Evolutionary conservation across 495 filamentous ascomycete species (phyloP).

Genomic region (Tuber brumale): DNA sequence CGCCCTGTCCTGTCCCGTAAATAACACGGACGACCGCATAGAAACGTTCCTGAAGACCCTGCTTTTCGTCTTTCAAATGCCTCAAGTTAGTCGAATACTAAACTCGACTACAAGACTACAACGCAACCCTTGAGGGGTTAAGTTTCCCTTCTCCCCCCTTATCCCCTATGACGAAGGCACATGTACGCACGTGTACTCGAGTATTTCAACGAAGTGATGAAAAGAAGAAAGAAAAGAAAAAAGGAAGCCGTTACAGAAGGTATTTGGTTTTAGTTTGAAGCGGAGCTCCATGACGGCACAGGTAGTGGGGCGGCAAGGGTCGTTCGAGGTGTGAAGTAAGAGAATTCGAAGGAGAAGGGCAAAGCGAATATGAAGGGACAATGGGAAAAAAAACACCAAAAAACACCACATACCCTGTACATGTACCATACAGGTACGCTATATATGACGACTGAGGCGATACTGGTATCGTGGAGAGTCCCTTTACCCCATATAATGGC

Average conservation of each 20-base stretch:
- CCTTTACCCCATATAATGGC: neutral
- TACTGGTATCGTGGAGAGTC: neutral
- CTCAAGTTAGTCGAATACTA: conserved; percentile 2
- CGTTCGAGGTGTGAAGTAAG: neutral
- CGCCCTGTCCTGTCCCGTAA: neutral
- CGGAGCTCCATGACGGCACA: neutral
- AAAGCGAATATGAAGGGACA: neutral
- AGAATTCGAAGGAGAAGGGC: neutral
- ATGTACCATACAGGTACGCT: neutral
- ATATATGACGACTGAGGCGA: neutral
- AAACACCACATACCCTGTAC: neutral
- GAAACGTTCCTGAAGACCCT: neutral
- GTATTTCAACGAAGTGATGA: neutral
- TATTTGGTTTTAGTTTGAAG: neutral
- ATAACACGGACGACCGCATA: conserved; percentile 1
- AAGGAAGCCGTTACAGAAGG: neutral
- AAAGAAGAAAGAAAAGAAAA: neutral
- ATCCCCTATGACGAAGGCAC: neutral
- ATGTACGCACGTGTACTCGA: neutral
- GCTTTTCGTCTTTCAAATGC: neutral
- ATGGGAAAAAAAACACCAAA: neutral
- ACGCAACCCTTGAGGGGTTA: neutral
- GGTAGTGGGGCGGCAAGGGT: neutral
- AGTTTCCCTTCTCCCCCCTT: neutral
- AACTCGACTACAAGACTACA: neutral